Evolutionary conservation across 2,329 filamentous ascomycete genomes (phyloP).

Genomic region (Verticillium isaacii): DNA sequence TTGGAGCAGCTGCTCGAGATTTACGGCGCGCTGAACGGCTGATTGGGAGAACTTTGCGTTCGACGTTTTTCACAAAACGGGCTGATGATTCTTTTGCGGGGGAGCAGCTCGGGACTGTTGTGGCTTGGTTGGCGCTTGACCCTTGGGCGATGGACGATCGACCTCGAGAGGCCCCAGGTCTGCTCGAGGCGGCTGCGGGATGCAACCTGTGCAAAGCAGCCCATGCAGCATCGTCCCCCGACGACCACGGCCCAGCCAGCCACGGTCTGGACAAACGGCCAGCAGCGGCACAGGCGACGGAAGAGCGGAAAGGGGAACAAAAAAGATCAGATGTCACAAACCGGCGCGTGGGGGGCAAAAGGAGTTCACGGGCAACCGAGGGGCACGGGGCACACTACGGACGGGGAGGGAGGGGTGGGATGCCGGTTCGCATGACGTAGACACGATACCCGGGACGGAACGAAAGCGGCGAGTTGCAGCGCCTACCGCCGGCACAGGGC

Average conservation of each 20-base stretch:
- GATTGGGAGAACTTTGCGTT: conserved; percentile 5
- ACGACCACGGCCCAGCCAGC: too few relatives aligned
- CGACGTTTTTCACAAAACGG: too few relatives aligned
- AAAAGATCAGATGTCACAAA: background rate
- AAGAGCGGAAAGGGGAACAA: background rate
- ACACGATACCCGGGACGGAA: background rate
- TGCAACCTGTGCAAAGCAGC: background rate
- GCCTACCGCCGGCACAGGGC: background rate
- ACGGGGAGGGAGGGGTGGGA: background rate
- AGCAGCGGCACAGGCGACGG: background rate
- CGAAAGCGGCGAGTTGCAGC: background rate
- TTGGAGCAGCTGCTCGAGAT: conserved; percentile 68
- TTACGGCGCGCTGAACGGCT: conserved; percentile 37
- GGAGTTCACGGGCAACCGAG: background rate
- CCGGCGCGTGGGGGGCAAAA: background rate
- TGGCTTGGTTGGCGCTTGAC: too few relatives aligned
- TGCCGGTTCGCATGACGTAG: background rate
- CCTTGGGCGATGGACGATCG: too few relatives aligned
- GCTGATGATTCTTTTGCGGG: too few relatives aligned
- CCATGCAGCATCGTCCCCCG: background rate
- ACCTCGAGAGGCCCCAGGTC: too few relatives aligned
- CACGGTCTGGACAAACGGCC: background rate
- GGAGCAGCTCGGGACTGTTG: too few relatives aligned
- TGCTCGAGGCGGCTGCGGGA: too few relatives aligned
- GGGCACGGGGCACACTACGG: too few relatives aligned